Base-by-base conservation (phyloP, 1,139 yeast genomes). In the Taphrina communis region DNA sequence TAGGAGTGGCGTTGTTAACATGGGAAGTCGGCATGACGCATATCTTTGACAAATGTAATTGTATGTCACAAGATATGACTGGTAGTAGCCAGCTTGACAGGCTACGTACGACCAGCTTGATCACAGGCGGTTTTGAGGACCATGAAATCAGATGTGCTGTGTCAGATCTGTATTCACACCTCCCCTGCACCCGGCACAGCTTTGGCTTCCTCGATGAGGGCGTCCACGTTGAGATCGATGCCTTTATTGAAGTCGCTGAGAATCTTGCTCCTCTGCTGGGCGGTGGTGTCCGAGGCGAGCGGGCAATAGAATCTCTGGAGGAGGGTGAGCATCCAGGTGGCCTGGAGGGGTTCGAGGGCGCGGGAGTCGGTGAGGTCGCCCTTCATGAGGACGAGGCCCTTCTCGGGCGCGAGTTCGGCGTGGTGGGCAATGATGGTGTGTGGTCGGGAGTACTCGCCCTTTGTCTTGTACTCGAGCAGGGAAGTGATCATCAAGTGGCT, bases 351-450 rank as follows among this genome's bases (percentile, higher is more conserved):
- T 72, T 87, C 75, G 3, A 87, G 77, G 41, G 90, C 80, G 42
- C 87, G 82, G 14, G 91, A 94, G 69, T 82, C 80, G 75, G 93
- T 97, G 8, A 92, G 87, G 38, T 83, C 84, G 0, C 98, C 97
- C 74, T 92, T 92, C 96, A 93, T 90, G 73, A 95, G 81, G 0
- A 90, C 93, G 3, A 90, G 71, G 0, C 83, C 86, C 73, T 89
- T 88, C 21, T 83, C 82, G 0, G 83, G 82, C 6, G 83, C 81
- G 68, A 94, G 80, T 69, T 95, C 97, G 68, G 88, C 86, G 79
- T 94, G 98, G 82, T 94, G 89, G 78, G 87, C 86, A 72, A 94
- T 81, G 0, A 97, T 90, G 0, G 98, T 92, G 77, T 95, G 99
- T 0, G 99, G 99, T 75, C 90, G 88, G 12, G 99, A 97, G 78